phyloP scores from a whole-genome alignment of 768 basidiomycete species.

The Paxillus involutus region DNA sequence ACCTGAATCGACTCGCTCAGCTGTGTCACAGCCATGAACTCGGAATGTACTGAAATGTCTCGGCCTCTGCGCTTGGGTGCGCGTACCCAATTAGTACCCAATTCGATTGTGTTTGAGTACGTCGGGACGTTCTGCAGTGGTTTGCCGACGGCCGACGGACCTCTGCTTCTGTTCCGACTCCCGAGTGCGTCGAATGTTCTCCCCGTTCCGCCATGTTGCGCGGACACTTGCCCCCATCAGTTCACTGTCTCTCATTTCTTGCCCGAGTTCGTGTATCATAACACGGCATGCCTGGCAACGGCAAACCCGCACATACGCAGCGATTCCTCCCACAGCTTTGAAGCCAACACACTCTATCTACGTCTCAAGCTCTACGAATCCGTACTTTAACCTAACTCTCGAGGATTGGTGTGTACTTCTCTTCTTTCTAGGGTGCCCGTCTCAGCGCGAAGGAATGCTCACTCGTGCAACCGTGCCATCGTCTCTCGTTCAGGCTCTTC shows the following conservation, averaged over 20 bases:
- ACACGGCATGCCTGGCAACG: not conserved
- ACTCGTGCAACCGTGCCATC: not conserved
- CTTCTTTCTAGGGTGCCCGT: not conserved
- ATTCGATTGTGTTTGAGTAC: no score
- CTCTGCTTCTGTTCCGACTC: not conserved
- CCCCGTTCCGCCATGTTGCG: conserved; percentile 27
- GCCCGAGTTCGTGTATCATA: not conserved
- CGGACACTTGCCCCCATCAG: conserved; percentile 20
- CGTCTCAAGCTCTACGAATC: conserved; percentile 75
- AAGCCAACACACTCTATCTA: conserved; percentile 55
- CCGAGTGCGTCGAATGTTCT: conserved; percentile 25
- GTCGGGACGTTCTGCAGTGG: no score
- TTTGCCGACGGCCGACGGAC: no score
- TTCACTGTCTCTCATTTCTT: not conserved
- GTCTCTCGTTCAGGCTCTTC: conserved; percentile 60
- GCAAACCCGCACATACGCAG: conserved; percentile 13
- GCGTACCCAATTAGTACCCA: no score
- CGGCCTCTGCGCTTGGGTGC: no score
- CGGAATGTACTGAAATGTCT: not conserved
- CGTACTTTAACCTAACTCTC: conserved; percentile 86
- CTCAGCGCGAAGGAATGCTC: conserved; percentile 24
- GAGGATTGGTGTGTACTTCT: conserved; percentile 76
- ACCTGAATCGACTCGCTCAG: not conserved
- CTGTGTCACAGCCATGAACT: not conserved
- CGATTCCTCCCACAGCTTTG: conserved; percentile 16